Evolutionary conservation across 2,329 filamentous ascomycete species (phyloP).

Genomic region (Truncatella angustata): DNA sequence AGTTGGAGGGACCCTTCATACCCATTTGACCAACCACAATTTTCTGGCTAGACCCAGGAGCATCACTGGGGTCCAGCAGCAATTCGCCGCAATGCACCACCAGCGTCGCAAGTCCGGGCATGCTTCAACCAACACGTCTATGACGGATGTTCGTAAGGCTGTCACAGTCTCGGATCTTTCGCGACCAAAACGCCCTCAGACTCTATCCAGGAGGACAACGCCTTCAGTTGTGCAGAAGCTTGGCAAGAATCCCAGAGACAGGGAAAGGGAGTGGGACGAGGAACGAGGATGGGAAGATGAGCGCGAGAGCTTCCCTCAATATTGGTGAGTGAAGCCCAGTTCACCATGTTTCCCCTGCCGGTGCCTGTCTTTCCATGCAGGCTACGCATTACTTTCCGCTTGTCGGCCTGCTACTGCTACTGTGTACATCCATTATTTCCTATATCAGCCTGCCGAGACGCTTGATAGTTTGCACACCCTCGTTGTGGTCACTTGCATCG

Average conservation of each 20-base stretch:
- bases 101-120: constrained; percentile 56
- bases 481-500: constrained; percentile 25
- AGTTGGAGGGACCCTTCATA: constrained; percentile 10
- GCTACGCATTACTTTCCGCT: no score
- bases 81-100: constrained; percentile 49
- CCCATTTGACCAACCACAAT: constrained; percentile 15
- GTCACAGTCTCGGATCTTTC: constrained; percentile 43
- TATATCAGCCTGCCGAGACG: constrained; percentile 1
- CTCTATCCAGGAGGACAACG: constrained; percentile 42
- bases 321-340: constrained; percentile 49
- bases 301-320: constrained; percentile 63
- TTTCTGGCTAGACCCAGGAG: constrained; percentile 9
- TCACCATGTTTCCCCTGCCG: constrained; percentile 13
- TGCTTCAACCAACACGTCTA: constrained; percentile 49
- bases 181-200: constrained; percentile 46
- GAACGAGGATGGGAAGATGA: constrained; percentile 53
- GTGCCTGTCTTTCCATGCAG: no score
- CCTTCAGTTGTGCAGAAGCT: constrained; percentile 43
- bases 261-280: constrained; percentile 50
- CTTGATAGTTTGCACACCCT: no score
- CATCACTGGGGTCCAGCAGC: constrained; percentile 20
- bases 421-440: not conserved
- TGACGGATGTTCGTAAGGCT: constrained; percentile 54
- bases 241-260: constrained; percentile 49
- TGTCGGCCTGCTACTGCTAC: constrained; percentile 17